Conservation (phyloP, 2,329 filamentous ascomycete species). For the Bertia moriformis region DNA sequence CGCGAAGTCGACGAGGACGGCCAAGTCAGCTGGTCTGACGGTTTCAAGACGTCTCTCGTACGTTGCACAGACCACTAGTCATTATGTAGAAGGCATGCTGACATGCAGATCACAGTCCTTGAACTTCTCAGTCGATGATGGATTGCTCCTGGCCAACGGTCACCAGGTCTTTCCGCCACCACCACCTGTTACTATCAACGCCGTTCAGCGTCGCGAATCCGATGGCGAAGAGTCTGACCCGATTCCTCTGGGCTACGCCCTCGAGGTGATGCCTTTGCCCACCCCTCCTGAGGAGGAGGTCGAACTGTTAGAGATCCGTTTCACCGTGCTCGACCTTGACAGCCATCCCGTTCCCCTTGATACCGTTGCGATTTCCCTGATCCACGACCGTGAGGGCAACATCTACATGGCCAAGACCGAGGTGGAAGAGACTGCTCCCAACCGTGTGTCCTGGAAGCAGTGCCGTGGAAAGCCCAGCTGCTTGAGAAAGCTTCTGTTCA, state of each 20-base stretch:
- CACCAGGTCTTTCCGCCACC: constrained; percentile 20
- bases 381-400: constrained; percentile 17
- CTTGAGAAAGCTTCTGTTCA: constrained; percentile 17
- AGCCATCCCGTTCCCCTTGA: constrained; percentile 24
- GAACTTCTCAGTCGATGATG: constrained; percentile 18
- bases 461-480: constrained; percentile 23
- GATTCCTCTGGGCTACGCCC: constrained; percentile 22
- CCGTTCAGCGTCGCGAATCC: constrained; percentile 15
- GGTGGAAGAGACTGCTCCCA: constrained; percentile 18
- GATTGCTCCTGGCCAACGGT: constrained; percentile 17
- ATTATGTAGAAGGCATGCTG: constrained; percentile 2
- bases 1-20: constrained; percentile 13
- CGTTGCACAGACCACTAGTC: constrained; percentile 7
- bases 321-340: constrained; percentile 26
- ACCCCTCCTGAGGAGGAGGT: constrained; percentile 13
- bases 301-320: constrained; percentile 20
- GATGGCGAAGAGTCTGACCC: constrained; percentile 19
- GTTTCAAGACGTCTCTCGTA: constrained; percentile 18
- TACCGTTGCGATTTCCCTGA: constrained; percentile 20
- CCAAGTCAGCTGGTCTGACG: constrained; percentile 15
- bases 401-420: constrained; percentile 19
- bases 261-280: constrained; percentile 18
- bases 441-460: constrained; percentile 19
- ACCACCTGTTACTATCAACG: constrained; percentile 13
- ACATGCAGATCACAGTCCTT: constrained; percentile 13